phyloP scores from a whole-genome alignment of 1,284 basidiomycete genomes.

The Puccinia novopanici region DNA sequence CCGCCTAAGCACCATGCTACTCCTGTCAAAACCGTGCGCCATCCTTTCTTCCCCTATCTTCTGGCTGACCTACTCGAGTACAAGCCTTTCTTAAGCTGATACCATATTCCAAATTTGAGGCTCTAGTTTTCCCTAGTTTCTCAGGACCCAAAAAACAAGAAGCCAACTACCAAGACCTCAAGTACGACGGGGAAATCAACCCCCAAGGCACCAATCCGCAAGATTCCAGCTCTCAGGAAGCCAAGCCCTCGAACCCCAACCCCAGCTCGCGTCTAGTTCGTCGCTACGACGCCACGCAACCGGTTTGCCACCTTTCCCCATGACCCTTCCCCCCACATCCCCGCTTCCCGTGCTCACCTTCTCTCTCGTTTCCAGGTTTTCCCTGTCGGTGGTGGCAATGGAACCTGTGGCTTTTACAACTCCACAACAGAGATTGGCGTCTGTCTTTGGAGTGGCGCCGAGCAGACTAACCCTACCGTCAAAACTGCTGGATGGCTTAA shows the following conservation, averaged over 20 bases:
- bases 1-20: background rate
- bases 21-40: background rate
- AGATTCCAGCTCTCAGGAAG: background rate
- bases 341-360: background rate
- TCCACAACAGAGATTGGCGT: background rate
- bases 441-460: constrained; percentile 39
- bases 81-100: background rate
- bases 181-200: too few species aligned
- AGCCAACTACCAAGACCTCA: too few species aligned
- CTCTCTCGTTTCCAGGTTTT: background rate
- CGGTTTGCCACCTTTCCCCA: background rate
- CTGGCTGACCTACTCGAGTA: background rate
- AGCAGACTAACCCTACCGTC: background rate
- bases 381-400: constrained; percentile 1
- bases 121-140: background rate
- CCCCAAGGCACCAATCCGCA: too few species aligned
- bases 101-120: background rate
- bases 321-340: background rate
- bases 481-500: constrained; percentile 39
- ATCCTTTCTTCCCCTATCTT: too few species aligned
- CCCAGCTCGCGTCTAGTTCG: background rate
- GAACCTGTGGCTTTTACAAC: constrained; percentile 27
- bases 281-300: constrained; percentile 33
- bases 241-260: too few species aligned
- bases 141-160: too few species aligned